Percentiles rank a stretch among this genome's conserved stretches.
Evolutionary conservation across 2,329 filamentous ascomycete genomes (phyloP).

Genomic region (Ilyonectria sp.): DNA sequence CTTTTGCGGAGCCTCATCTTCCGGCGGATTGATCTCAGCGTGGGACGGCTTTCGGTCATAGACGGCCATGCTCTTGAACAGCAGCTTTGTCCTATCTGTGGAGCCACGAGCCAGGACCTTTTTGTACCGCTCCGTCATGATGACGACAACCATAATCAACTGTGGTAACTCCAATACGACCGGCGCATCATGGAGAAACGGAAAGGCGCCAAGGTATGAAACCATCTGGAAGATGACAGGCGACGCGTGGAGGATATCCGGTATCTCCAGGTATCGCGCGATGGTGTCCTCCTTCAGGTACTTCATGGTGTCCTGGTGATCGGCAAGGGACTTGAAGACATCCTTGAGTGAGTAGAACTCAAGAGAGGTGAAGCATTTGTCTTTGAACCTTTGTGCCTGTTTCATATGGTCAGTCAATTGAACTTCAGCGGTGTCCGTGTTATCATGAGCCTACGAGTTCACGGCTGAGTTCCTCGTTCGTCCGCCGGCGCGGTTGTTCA

Average conservation of each 20-base stretch:
- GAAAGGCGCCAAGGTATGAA: constrained; percentile 80
- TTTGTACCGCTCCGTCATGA: constrained; percentile 79
- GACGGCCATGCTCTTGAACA: constrained; percentile 81
- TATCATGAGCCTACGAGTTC: constrained; percentile 60
- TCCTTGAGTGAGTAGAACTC: constrained; percentile 82
- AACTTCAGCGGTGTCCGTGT: constrained; percentile 14
- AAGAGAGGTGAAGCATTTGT: constrained; percentile 79
- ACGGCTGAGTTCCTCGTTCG: constrained; percentile 66
- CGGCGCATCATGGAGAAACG: constrained; percentile 79
- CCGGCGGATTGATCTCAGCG: constrained; percentile 23
- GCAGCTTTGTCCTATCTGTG: constrained; percentile 72
- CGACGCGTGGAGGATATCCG: constrained; percentile 77
- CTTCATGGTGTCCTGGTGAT: constrained; percentile 71
- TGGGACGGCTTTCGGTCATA: constrained; percentile 72
- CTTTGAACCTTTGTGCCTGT: constrained; percentile 75
- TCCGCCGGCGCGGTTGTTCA: constrained; percentile 59
- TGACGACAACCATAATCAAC: constrained; percentile 79
- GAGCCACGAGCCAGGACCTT: constrained; percentile 73
- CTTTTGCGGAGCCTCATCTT: constrained; percentile 4
- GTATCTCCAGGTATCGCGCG: constrained; percentile 80
- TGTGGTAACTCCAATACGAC: constrained; percentile 79
- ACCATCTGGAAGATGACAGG: constrained; percentile 80
- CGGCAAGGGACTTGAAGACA: constrained; percentile 80
- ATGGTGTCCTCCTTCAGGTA: constrained; percentile 80
- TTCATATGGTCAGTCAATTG: constrained; percentile 27